Conservation (phyloP, 805 yeast species). For the Pichia nanzhaoensis region DNA sequence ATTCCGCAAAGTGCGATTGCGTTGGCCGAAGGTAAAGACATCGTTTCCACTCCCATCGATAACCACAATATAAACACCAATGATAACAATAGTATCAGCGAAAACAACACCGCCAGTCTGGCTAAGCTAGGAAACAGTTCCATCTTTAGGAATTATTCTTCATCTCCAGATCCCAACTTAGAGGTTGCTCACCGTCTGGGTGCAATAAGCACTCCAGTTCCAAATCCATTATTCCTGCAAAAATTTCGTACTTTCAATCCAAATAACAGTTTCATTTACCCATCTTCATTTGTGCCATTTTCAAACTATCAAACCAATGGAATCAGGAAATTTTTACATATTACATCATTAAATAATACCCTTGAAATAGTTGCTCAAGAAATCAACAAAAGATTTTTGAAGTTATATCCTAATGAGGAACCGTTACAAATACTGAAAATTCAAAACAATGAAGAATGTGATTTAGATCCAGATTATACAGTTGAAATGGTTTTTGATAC, state of each 20-base stretch:
- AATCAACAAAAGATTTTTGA: constrained; percentile 46
- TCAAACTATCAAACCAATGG: neutral
- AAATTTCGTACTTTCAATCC: constrained; percentile 3
- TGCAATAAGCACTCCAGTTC: constrained; percentile 8
- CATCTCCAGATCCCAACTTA: neutral
- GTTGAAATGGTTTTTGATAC: constrained; percentile 59
- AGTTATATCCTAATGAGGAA: constrained; percentile 59
- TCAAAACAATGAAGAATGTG: constrained; percentile 65
- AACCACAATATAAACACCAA: neutral
- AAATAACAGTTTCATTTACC: constrained; percentile 9
- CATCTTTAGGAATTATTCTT: neutral
- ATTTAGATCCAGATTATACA: constrained; percentile 69
- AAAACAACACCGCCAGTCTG: neutral
- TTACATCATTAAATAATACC: constrained; percentile 44
- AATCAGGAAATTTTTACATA: constrained; percentile 50
- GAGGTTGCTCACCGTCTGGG: neutral
- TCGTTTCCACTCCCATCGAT: neutral
- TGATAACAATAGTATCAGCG: neutral
- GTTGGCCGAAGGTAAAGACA: neutral
- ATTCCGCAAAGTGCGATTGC: constrained; percentile 10
- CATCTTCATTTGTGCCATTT: constrained; percentile 12
- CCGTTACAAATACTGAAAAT: constrained; percentile 49
- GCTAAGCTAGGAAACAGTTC: neutral
- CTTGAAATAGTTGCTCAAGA: constrained; percentile 47
- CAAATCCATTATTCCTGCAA: neutral